Evolutionary conservation across 164 flowering plant species (phyloP).

Genomic region (Malania oleifera): DNA sequence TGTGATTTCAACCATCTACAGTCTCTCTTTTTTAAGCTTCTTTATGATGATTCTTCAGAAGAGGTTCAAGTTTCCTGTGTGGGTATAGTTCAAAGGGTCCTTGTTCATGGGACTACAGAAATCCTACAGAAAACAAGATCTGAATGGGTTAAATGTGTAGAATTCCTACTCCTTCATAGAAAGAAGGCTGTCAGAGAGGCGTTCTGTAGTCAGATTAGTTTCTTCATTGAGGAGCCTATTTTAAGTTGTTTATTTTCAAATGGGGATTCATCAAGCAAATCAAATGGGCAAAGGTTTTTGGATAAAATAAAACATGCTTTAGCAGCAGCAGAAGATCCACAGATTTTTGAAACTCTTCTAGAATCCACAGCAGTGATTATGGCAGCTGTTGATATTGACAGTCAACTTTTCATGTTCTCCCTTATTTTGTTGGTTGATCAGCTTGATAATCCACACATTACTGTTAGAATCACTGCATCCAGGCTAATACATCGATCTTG

Average conservation of each 20-base stretch:
- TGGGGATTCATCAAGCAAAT: constrained; percentile 29
- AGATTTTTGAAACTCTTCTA: constrained; percentile 66
- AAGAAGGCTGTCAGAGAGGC: constrained; percentile 74
- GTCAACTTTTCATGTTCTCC: constrained; percentile 59
- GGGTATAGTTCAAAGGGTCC: constrained; percentile 47
- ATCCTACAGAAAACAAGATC: constrained; percentile 41
- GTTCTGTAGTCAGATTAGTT: constrained; percentile 64
- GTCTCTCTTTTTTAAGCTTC: constrained; percentile 57
- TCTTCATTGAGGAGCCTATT: constrained; percentile 52
- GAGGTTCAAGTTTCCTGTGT: constrained; percentile 84
- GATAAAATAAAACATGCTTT: constrained; percentile 68
- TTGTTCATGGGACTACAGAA: constrained; percentile 51
- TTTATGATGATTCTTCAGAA: constrained; percentile 73
- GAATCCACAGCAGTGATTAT: constrained; percentile 71
- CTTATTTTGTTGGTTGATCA: constrained; percentile 81
- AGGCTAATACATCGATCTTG: constrained; percentile 66
- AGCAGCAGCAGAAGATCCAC: constrained; percentile 55
- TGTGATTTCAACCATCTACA: constrained; percentile 40
- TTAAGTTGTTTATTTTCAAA: constrained; percentile 52
- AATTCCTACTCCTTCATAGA: constrained; percentile 53
- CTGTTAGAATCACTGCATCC: constrained; percentile 70
- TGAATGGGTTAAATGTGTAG: constrained; percentile 69
- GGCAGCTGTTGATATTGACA: constrained; percentile 60
- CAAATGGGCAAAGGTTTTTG: constrained; percentile 58
- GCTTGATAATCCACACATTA: constrained; percentile 69